Percentiles rank a stretch among this genome's conserved stretches.
Conservation (phyloP, 306 rosid genomes). For the Corylus avellana region DNA sequence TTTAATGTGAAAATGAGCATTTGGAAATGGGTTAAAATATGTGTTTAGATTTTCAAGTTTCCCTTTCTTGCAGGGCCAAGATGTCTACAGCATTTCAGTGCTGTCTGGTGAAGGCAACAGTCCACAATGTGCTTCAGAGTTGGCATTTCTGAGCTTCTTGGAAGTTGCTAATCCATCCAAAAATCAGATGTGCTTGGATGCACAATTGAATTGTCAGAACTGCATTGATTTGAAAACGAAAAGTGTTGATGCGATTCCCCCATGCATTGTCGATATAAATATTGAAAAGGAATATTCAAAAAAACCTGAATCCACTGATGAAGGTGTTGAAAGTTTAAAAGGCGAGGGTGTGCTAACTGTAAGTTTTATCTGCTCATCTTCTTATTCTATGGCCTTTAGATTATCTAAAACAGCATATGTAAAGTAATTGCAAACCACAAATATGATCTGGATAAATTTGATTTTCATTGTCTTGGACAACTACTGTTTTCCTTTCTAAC, state of each 20-base stretch:
- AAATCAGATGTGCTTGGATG: constrained; percentile 46
- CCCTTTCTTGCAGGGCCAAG: constrained; percentile 57
- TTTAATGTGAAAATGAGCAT: background rate
- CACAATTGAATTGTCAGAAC: constrained; percentile 55
- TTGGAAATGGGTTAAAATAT: constrained; percentile 7
- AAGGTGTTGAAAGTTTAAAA: constrained; percentile 58
- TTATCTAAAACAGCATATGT: constrained; percentile 1
- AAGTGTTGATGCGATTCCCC: constrained; percentile 48
- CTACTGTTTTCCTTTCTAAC: constrained; percentile 9
- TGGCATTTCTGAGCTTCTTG: constrained; percentile 59
- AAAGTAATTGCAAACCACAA: background rate
- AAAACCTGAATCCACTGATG: constrained; percentile 57
- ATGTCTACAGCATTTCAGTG: constrained; percentile 62
- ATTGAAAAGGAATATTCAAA: constrained; percentile 52
- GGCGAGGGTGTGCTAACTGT: constrained; percentile 54
- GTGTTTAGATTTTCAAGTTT: constrained; percentile 6
- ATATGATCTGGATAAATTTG: background rate
- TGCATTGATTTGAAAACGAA: constrained; percentile 58
- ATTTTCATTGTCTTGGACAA: background rate
- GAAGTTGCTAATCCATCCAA: constrained; percentile 61
- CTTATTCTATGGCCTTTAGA: constrained; percentile 13
- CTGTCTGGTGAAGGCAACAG: constrained; percentile 48
- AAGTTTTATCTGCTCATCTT: constrained; percentile 43
- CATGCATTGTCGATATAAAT: constrained; percentile 64
- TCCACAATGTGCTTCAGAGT: constrained; percentile 51